Base-by-base conservation (phyloP, 352 stramenopile species). In the Achlya hypogyna region DNA sequence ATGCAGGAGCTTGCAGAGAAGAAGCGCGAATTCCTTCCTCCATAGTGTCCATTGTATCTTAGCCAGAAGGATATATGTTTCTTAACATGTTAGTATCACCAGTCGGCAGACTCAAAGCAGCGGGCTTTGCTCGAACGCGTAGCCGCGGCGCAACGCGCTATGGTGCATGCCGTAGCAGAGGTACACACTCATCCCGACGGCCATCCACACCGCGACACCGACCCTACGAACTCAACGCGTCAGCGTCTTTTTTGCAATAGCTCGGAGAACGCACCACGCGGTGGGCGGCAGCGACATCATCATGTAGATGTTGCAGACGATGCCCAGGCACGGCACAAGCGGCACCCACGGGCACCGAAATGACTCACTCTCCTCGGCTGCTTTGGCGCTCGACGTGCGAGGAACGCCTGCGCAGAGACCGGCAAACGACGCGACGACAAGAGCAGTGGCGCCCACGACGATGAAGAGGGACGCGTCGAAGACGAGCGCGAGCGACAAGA, bases 141-240 rank as follows among this genome's bases (percentile, higher is more conserved):
- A 29, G 47, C 66, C 29, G 28, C 79, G 69, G 31, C 58, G 71
- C 34, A 93, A 69, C n/a, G 75, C 62, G 59, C 82, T 92, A 71
- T 95, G 77, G 62, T 75, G 82, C 22, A 93, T 86, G 62, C 84
- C 84, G 51, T 93, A 95, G 56, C 73, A 75, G 58, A 93, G 49
- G 60, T 95, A 95, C 40, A 93, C 63, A 5, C 80, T 35, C 16
- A 91, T 62, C 1, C 86, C 86, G 20, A 82, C 35, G 28, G 64
- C 67, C 23, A 91, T 71, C 86, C 86, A 95, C 10, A 89, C 82
- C 8, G 71, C 51, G 27, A 95, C 80, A 14, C 86, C 81, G n/a
- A 85, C 67, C 84, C 84, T 93, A 53, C 8, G 5, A 38, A 35
- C n/a, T 59, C 22, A 59, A 23, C 52, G 52, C 23, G 16, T 32